Evolutionary conservation across 2,329 filamentous ascomycete genomes (phyloP), one percentile per base, ranked within the genome.

Genomic region (Epichloe gansuensis): DNA sequence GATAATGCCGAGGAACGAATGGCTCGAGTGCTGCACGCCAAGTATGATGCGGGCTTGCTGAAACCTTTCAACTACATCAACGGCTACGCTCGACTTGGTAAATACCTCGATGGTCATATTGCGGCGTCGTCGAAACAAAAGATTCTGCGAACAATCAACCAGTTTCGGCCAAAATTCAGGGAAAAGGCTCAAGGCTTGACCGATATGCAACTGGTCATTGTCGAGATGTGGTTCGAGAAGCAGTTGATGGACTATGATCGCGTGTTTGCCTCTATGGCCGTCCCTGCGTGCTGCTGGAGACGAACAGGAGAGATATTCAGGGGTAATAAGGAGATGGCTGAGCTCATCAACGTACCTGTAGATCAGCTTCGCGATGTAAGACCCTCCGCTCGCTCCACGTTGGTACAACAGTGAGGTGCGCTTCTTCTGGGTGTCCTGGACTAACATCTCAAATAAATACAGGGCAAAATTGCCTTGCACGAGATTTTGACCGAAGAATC

Each of bases 1-100:
- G 78, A 89, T 59, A 86, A 85, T 23, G 89, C 93, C 12, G 90
- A 96, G 68, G 89, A 95, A 66, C 85, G 93, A 54, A 95, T 98
- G 87, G 86, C 91, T 63, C 89, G 93, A 60, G 80, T 98, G 6
- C 80, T 98, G 52, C 87, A 86, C 66, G 93, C 93, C 56, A 98
- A 98, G 68, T 94, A 95, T 68, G 90, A 97, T 59, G 93, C 93
- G 1, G 93, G 93, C 2, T 76, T 98, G 62, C 74, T 98, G 53
- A 93, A 90, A 64, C 93, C 93, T 1, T 98, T 98, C 76, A 97
- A 97, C 71, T 98, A 98, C 67, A 88, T 97, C 60, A 95, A 94
- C 63, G 93, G 93, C 12, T 98, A 98, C 67, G 85, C 89, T 11
- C 81, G 89, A 35, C 74, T 98, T 47, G 88, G 89, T 56, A 82